Percentiles rank a stretch among this genome's conserved stretches.
Conservation (phyloP, 768 basidiomycete species). For the Paxillus rubicundulus region DNA sequence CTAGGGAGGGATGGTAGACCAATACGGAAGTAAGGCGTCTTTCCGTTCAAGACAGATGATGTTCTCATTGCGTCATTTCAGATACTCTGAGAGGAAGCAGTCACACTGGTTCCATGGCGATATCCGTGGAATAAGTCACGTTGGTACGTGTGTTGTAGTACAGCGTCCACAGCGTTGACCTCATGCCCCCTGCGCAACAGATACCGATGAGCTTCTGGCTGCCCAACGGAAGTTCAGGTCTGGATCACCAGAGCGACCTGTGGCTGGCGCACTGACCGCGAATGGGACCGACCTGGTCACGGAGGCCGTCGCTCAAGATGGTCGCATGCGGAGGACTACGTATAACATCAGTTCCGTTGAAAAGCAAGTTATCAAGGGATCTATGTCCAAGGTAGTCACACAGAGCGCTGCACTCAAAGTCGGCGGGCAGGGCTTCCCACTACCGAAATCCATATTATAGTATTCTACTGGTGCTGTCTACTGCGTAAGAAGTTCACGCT, state of each 20-base stretch:
- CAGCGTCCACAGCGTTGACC: slow-evolving; percentile 4
- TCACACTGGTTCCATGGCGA: slow-evolving; percentile 67
- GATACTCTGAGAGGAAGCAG: slow-evolving; percentile 56
- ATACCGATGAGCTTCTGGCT: slow-evolving; percentile 22
- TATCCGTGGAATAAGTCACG: slow-evolving; percentile 52
- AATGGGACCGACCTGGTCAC: slow-evolving; percentile 40
- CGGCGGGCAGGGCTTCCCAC: slow-evolving; percentile 5
- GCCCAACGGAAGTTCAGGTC: slow-evolving; percentile 16
- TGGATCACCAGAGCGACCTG: slow-evolving; percentile 24
- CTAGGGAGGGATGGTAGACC: slow-evolving; percentile 57
- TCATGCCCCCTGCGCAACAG: slow-evolving; percentile 10
- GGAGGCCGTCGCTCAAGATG: slow-evolving; percentile 36
- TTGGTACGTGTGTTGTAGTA: slow-evolving; percentile 38
- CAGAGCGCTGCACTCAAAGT: slow-evolving; percentile 19
- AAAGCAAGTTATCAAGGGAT: slow-evolving; percentile 50
- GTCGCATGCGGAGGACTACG: slow-evolving; percentile 41
- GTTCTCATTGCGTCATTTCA: slow-evolving; percentile 17
- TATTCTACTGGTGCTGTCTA: not conserved
- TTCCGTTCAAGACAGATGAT: not conserved
- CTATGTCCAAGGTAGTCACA: slow-evolving; percentile 51
- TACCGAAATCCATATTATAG: slow-evolving; percentile 15
- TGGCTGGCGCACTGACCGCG: slow-evolving; percentile 27
- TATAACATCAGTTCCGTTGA: slow-evolving; percentile 41
- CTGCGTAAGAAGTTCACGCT: not conserved
- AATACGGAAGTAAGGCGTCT: slow-evolving; percentile 50